Evolutionary conservation across 768 basidiomycete genomes (phyloP).

Genomic region (Boletus subcaerulescens): DNA sequence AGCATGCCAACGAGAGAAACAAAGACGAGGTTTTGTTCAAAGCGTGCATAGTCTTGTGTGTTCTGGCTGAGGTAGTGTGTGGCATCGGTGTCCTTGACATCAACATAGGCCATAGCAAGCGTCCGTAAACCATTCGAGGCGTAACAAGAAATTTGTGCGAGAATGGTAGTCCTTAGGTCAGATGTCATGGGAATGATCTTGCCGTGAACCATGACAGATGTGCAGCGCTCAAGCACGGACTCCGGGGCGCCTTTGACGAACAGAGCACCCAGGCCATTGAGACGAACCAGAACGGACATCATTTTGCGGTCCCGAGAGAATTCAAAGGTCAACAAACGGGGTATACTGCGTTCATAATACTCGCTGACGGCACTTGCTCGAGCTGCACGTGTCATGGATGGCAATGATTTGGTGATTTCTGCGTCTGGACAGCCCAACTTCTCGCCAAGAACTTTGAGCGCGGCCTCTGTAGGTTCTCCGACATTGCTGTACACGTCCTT

Average conservation of each 20-base stretch:
- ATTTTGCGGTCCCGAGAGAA: conserved; percentile 98
- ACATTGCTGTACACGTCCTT: conserved; percentile 76
- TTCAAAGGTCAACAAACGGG: conserved; percentile 90
- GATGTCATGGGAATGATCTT: conserved; percentile 62
- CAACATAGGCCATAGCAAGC: conserved; percentile 85
- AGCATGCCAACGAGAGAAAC: conserved; percentile 97
- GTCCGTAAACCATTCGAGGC: conserved; percentile 84
- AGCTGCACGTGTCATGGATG: conserved; percentile 49
- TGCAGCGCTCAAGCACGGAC: conserved; percentile 88
- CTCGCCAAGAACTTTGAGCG: conserved; percentile 91
- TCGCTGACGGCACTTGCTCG: conserved; percentile 87
- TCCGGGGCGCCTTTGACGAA: conserved; percentile 98
- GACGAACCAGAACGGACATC: conserved; percentile 92
- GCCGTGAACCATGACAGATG: conserved; percentile 64
- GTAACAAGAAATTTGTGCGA: conserved; percentile 67
- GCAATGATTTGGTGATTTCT: conserved; percentile 54
- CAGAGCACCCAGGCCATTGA: conserved; percentile 67
- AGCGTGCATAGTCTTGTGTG: conserved; percentile 78
- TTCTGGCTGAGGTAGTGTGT: conserved; percentile 80
- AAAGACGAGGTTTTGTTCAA: conserved; percentile 90
- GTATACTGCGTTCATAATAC: conserved; percentile 69
- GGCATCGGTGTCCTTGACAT: conserved; percentile 72
- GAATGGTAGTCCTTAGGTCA: conserved; percentile 55
- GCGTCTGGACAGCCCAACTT: conserved; percentile 80
- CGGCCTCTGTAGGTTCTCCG: conserved; percentile 97